Base-by-base conservation (phyloP, 768 basidiomycete species). In the Holtermanniella nyarrowii region DNA sequence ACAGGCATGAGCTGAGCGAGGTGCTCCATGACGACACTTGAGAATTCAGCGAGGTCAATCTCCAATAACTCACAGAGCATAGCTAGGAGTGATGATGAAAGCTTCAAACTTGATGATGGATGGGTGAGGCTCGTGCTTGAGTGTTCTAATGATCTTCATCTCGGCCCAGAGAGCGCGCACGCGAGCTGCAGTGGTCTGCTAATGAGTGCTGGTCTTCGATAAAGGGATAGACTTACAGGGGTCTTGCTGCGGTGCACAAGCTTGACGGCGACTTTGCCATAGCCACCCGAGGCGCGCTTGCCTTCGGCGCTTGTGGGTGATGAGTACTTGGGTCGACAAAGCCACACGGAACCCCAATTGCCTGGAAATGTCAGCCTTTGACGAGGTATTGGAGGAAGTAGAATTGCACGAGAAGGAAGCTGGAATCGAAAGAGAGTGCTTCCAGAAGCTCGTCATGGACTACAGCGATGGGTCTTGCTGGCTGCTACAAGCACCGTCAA, bases 141-240 rank as follows among this genome's bases (percentile, higher is more conserved):
- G 81, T 11, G 82, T 76, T 60, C 86, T 78, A 53, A 96, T 82
- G 61, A 91, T 85, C 78, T 93, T 93, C 89, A 91, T 91, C 76
- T 96, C 90, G 66, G 90, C 91, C 90, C 90, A 95, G 80, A 97
- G 76, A 42, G 89, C 89, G 63, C 83, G 77, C 51, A 99, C 86
- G 48, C 93, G 80, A 14, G 89, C 88, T 3, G 88, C 85, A 0
- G 87, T 88, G 11, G 88, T 87, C 25, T 84, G 23, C 7, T 25
- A 31, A n/a, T 23, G 24, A 20, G 31, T 42, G n/a, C 1, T 37
- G 25, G 45, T 26, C 45, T 44, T 16, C 18, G n/a, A 26, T 3
- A 3, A 3, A 21, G 21, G 42, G 1, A 11, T 4, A 25, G 10
- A 61, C 59, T 55, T 37, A 62, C 61, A 3, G 84, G 82, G 65